Evolutionary conservation across 805 yeast species (phyloP), one percentile per base, ranked within the genome.

Genomic region (Metschnikowia reukaufii): DNA sequence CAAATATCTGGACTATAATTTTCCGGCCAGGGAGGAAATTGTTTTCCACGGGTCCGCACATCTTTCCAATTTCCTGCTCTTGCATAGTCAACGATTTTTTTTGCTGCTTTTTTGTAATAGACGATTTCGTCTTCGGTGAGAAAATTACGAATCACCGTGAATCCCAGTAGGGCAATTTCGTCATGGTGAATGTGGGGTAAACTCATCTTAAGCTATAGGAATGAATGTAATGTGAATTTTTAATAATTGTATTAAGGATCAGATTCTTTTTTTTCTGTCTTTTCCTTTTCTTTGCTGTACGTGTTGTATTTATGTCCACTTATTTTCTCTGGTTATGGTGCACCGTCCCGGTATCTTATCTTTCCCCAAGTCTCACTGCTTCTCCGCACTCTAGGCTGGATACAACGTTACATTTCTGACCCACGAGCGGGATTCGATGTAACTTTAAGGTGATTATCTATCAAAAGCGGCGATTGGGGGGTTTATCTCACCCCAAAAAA

Each of bases 21-120:
- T 44, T 63, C 64, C 15, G 80, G 79, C 82, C 82, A 77, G n/a
- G 82, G 82, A 6, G 82, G 82, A 53, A 77, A 77, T 54, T 77
- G 82, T 50, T 77, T 77, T 6, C 80, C 81, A 38, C 73, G 59
- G 3, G 79, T 74, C 50, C 82, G 65, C 13, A 76, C 78, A 40
- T 69, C 64, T 13, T 72, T 64, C 81, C 81, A 77, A 16, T 71
- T 62, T 3, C 82, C 82, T 4, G 60, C 66, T 36, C 82, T 60
- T 15, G 79, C 79, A 25, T 63, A 52, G 33, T 68, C 61, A 15
- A 75, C 70, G 27, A 74, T 61, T 12, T 54, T 49, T 36, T 70
- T 64, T 3, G 79, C 62, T 0, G 76, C 73, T n/a, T 49, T 50
- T 36, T 51, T 51, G 57, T 72, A 74, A 27, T 50, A 48, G 27